These are phyloP conservation scores for Sphagnum tenellum DNA, from an alignment of 225 moss, liverwort and hornwort species.

Conservation along the genomic window DNA sequence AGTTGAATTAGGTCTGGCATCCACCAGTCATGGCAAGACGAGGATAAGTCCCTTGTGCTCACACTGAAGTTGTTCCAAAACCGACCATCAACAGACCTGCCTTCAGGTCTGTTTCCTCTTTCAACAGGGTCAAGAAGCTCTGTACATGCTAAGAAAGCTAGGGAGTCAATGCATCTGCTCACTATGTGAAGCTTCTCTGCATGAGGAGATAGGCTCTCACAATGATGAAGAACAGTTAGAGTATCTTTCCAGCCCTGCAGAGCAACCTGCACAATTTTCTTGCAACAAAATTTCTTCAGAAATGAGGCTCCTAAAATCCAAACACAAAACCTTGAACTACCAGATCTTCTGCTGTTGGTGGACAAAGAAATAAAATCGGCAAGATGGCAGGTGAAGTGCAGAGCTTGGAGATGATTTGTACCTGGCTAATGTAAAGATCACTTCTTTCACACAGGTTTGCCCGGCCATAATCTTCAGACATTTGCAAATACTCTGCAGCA, in stretches of 20 bases:
- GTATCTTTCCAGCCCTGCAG: conserved; percentile 89
- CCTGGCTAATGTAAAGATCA: conserved; percentile 50
- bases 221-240: conserved; percentile 57
- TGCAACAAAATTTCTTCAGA: too few relatives aligned
- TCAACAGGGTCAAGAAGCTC: conserved; percentile 59
- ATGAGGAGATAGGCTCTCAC: conserved; percentile 38
- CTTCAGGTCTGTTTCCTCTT: conserved; percentile 23
- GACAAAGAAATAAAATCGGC: too few relatives aligned
- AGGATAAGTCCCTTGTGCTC: conserved; percentile 16
- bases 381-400: not conserved
- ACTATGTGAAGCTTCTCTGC: conserved; percentile 63
- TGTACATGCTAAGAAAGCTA: conserved; percentile 69
- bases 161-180: conserved; percentile 52
- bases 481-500: conserved; percentile 53
- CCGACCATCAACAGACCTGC: conserved; percentile 36
- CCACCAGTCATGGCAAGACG: conserved; percentile 53
- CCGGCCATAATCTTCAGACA: conserved; percentile 61
- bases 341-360: too few relatives aligned
- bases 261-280: conserved; percentile 29
- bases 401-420: not conserved
- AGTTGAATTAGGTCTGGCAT: conserved; percentile 70
- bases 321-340: too few relatives aligned
- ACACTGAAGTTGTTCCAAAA: conserved; percentile 52
- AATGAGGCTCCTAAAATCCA: too few relatives aligned
- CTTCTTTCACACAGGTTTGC: conserved; percentile 72